Percentiles rank a stretch among this genome's conserved stretches.
These are phyloP conservation scores for Lunularia cruciata DNA, from an alignment of 225 moss, liverwort and hornwort species.

Conservation along the genomic window DNA sequence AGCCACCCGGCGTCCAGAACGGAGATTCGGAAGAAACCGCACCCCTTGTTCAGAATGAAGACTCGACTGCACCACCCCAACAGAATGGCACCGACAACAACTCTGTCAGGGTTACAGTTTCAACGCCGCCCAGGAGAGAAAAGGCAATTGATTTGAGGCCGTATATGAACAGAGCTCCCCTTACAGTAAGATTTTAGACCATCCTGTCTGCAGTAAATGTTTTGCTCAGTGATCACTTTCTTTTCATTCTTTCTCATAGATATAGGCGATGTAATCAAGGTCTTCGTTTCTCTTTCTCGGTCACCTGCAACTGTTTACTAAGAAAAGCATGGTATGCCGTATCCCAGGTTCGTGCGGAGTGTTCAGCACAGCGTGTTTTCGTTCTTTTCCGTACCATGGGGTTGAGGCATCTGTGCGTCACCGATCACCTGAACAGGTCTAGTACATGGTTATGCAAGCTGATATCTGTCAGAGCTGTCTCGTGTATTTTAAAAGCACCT, in stretches of 20 bases:
- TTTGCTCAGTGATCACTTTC: too few species aligned
- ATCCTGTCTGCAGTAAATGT: too few species aligned
- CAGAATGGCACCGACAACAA: too few species aligned
- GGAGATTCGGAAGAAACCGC: too few species aligned
- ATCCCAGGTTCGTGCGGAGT: conserved; percentile 72
- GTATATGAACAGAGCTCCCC: conserved; percentile 81
- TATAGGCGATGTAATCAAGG: too few species aligned
- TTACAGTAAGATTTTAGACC: conserved; percentile 62
- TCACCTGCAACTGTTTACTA: too few species aligned
- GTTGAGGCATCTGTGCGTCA: conserved; percentile 76
- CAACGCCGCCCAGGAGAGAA: conserved; percentile 11
- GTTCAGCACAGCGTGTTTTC: conserved; percentile 77
- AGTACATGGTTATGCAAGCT: background rate
- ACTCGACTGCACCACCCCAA: background rate
- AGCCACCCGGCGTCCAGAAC: too few species aligned
- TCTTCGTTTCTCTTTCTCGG: too few species aligned
- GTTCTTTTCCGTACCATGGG: conserved; percentile 80
- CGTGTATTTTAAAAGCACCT: background rate
- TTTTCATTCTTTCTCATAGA: too few species aligned
- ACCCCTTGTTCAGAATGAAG: background rate
- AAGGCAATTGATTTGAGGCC: conserved; percentile 71
- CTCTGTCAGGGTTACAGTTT: too few species aligned
- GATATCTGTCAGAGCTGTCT: background rate
- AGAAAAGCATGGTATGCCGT: background rate
- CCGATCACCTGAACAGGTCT: conserved; percentile 72